Percentiles rank a stretch among this genome's conserved stretches.
Evolutionary conservation across 106 monocot species (phyloP).

Genomic region (Gastrodia elata): DNA sequence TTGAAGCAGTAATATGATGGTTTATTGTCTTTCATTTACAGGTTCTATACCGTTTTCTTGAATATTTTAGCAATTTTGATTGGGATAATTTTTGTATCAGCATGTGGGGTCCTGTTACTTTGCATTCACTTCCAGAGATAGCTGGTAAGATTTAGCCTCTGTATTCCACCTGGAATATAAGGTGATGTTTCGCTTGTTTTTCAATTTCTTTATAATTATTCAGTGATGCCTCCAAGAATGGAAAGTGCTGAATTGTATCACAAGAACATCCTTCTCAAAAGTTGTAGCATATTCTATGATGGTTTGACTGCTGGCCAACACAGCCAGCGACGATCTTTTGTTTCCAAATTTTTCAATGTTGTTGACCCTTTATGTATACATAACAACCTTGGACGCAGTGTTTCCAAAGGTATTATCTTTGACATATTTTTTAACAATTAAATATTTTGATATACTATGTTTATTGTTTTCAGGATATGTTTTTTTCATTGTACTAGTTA

Average conservation of each 20-base stretch:
- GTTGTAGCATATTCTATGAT: constrained; percentile 24
- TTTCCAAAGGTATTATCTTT: constrained; percentile 68
- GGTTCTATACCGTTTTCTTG: constrained; percentile 82
- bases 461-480: not conserved
- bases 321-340: constrained; percentile 53
- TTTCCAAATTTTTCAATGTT: constrained; percentile 84
- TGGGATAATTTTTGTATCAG: constrained; percentile 86
- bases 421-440: not conserved
- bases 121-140: constrained; percentile 40
- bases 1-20: not conserved
- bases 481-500: not conserved
- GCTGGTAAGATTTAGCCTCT: constrained; percentile 16
- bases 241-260: constrained; percentile 37
- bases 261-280: constrained; percentile 32
- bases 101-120: constrained; percentile 43
- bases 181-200: not conserved
- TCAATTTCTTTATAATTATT: constrained; percentile 3
- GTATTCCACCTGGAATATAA: not conserved
- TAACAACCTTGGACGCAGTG: constrained; percentile 93
- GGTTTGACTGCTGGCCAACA: constrained; percentile 47
- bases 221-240: constrained; percentile 50
- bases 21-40: constrained; percentile 15
- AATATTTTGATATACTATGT: not conserved
- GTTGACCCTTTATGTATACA: constrained; percentile 89
- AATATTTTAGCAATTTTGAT: constrained; percentile 87